Conservation (phyloP, 768 basidiomycete genomes). For the Cystobasidium tubakii region DNA sequence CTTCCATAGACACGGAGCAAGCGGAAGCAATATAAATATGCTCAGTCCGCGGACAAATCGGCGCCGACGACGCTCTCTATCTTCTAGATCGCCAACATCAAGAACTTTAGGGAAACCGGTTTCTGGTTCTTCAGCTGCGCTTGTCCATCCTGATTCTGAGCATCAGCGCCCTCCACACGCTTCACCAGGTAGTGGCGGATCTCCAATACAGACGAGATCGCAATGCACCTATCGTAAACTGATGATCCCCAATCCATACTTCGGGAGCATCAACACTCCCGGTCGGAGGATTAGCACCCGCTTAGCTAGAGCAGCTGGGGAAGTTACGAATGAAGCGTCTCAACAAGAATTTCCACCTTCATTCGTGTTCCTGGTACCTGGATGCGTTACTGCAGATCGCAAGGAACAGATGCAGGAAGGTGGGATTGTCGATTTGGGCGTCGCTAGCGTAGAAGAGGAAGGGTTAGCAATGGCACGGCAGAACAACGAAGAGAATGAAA, state of each 20-base stretch:
- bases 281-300: conserved; percentile 16
- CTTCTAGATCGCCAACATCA: background rate
- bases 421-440: conserved; percentile 26
- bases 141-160: conserved; percentile 4
- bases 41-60: background rate
- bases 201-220: conserved; percentile 31
- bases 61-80: background rate
- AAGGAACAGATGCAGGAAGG: conserved; percentile 29
- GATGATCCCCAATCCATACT: conserved; percentile 10
- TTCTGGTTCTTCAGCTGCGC: conserved; percentile 20
- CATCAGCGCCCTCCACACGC: background rate
- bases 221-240: conserved; percentile 37
- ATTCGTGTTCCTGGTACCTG: conserved; percentile 31
- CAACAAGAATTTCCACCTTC: background rate
- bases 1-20: conserved; percentile 19
- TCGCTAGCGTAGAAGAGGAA: conserved; percentile 28
- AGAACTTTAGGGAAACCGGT: background rate
- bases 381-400: conserved; percentile 24
- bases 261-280: conserved; percentile 1
- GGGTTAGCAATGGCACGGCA: background rate
- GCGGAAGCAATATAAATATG: background rate
- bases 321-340: background rate
- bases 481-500: conserved; percentile 6
- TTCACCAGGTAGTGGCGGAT: background rate
- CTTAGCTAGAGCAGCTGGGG: conserved; percentile 9